Evolutionary conservation across 352 stramenopile genomes (phyloP), one percentile per base, ranked within the genome.

Genomic region (Pythium monospermum): DNA sequence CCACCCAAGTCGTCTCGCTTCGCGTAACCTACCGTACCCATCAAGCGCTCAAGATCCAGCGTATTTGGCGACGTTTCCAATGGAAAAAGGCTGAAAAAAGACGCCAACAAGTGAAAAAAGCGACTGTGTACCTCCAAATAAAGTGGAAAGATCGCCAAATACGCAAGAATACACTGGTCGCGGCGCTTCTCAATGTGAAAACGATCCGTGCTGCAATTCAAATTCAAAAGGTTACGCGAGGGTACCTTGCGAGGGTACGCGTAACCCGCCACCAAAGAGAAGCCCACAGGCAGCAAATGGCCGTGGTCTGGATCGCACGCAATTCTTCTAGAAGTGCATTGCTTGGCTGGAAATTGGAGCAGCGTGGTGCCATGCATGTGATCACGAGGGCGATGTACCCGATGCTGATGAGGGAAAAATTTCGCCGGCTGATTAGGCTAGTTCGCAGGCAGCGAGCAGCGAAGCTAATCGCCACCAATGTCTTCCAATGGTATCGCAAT

Each of bases 1-100:
- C 59, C 13, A 31, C 31, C 0, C 68, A 69, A 49, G 52, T 87
- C 10, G 26, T 74, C 19, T 43, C 37, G 12, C 66, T 87, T 8
- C 60, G 69, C 2, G 53, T 79, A 25, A 66, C 50, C 37, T 85
- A 77, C 35, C 69, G 76, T 10, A 46, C 56, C 1, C 67, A 66
- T 25, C 73, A 85, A 25, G 69, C 67, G 4, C n/a, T 54, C 13
- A 78, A 70, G 35, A 58, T 87, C 21, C 76, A 87, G 36, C 67
- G 76, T 45, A 57, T 52, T 3, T 87, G 73, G 76, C 57, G 66
- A 5, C 62, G 63, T 2, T 76, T 57, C 42, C 47, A 66, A 27
- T 69, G 67, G 18, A 36, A 19, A 16, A 42, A 51, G 12, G 51
- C 7, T 12, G 36, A 31, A 30, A 26, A 6, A 52, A 46, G 37